These are phyloP conservation scores for Xerocomellus dryophilus DNA, from an alignment of 768 basidiomycete species.

Conservation along the genomic window DNA sequence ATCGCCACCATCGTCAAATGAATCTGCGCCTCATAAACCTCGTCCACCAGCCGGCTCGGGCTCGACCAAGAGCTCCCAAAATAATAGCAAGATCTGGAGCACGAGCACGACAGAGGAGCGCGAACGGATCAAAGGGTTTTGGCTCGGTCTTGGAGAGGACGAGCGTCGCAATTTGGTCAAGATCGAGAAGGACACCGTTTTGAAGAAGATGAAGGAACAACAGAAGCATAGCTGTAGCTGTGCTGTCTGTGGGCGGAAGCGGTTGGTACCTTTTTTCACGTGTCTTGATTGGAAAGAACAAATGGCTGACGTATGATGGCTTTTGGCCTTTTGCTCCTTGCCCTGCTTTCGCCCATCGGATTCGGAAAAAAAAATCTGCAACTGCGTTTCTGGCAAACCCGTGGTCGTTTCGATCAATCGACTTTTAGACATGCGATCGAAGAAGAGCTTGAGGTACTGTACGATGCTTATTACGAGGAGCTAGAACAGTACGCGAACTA, in stretches of 20 bases:
- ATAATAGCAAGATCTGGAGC: constrained; percentile 88
- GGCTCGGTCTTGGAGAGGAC: constrained; percentile 89
- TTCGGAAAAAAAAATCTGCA: constrained; percentile 14
- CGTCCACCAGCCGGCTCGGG: constrained; percentile 29
- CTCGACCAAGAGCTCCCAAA: constrained; percentile 31
- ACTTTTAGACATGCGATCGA: constrained; percentile 86
- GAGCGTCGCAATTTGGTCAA: constrained; percentile 91
- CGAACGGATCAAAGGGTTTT: constrained; percentile 97
- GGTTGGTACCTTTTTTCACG: constrained; percentile 54
- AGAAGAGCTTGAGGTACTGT: constrained; percentile 99
- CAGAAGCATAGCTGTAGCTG: constrained; percentile 95
- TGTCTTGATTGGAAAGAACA: constrained; percentile 16
- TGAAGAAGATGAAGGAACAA: constrained; percentile 99
- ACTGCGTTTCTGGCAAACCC: constrained; percentile 5
- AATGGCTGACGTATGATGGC: constrained; percentile 22
- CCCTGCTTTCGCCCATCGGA: constrained; percentile 19
- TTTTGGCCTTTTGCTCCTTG: constrained; percentile 23
- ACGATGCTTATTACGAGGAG: constrained; percentile 99
- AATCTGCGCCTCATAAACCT: constrained; percentile 32
- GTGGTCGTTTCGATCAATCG: constrained; percentile 16
- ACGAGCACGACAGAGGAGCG: constrained; percentile 90
- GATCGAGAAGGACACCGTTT: constrained; percentile 96
- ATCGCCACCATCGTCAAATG: constrained; percentile 39
- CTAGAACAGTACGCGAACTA: constrained; percentile 98
- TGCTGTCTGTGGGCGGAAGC: constrained; percentile 95